These are phyloP conservation scores for Phytophthora hibernalis DNA, from an alignment of 352 stramenopile species.

Conservation along the genomic window DNA sequence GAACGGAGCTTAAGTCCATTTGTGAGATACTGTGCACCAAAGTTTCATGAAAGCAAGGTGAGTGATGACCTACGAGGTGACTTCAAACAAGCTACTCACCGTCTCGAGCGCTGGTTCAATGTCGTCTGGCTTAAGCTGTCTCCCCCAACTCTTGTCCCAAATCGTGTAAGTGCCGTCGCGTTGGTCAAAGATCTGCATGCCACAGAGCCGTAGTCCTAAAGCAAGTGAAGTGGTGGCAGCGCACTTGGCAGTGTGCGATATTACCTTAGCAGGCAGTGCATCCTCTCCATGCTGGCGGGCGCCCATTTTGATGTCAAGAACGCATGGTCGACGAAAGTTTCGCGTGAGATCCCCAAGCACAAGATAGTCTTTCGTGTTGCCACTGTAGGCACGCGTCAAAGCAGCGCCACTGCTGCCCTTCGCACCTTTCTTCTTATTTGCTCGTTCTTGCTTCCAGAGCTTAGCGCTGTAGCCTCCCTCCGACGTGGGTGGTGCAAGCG, in stretches of 20 bases:
- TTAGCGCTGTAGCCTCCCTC: slow-evolving; percentile 63
- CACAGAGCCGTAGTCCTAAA: slow-evolving; percentile 76
- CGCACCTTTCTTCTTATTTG: slow-evolving; percentile 28
- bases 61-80: not conserved
- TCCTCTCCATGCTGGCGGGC: slow-evolving; percentile 80
- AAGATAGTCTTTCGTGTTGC: slow-evolving; percentile 57
- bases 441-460: slow-evolving; percentile 62
- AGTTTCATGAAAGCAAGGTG: slow-evolving; percentile 1
- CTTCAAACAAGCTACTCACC: slow-evolving; percentile 34
- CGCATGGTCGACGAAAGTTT: slow-evolving; percentile 66
- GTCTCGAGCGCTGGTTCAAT: slow-evolving; percentile 72
- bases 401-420: slow-evolving; percentile 12
- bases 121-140: slow-evolving; percentile 56
- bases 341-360: slow-evolving; percentile 76
- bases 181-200: slow-evolving; percentile 84
- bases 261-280: slow-evolving; percentile 67
- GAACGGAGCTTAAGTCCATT: slow-evolving; percentile 50
- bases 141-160: slow-evolving; percentile 85
- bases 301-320: slow-evolving; percentile 88
- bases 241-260: slow-evolving; percentile 77
- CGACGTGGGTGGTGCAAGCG: slow-evolving; percentile 14
- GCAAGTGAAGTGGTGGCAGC: slow-evolving; percentile 72
- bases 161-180: slow-evolving; percentile 66
- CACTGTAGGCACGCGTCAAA: slow-evolving; percentile 18
- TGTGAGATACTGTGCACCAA: slow-evolving; percentile 61